These are phyloP conservation scores for Vitis cinerea DNA, from an alignment of 164 flowering plant genomes.

Conservation along the genomic window DNA sequence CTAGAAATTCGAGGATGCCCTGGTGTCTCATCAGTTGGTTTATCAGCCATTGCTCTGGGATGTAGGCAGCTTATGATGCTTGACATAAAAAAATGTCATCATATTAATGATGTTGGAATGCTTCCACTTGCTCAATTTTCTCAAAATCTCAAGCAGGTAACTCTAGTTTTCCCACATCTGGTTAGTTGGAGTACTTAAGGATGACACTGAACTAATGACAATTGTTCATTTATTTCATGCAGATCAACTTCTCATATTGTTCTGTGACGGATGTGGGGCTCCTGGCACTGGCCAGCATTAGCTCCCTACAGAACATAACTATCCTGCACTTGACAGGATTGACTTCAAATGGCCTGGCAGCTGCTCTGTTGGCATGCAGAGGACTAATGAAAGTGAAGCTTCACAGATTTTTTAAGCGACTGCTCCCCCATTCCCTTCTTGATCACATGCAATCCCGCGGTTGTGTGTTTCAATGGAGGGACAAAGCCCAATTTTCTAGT, in stretches of 20 bases:
- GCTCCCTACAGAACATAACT: slow-evolving; percentile 21
- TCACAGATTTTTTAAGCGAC: slow-evolving; percentile 18
- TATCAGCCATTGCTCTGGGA: slow-evolving; percentile 23
- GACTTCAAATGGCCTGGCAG: slow-evolving; percentile 25
- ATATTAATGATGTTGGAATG: slow-evolving; percentile 26
- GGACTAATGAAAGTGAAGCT: slow-evolving; percentile 26
- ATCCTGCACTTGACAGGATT: slow-evolving; percentile 26
- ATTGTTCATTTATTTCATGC: slow-evolving; percentile 4
- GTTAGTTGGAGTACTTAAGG: neutral
- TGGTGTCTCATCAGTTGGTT: slow-evolving; percentile 20
- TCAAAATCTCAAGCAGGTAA: slow-evolving; percentile 26
- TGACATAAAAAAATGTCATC: slow-evolving; percentile 29
- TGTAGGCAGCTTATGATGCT: slow-evolving; percentile 22
- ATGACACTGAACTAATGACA: neutral
- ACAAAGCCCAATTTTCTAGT: slow-evolving; percentile 7
- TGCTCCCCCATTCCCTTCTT: slow-evolving; percentile 17
- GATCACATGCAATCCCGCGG: slow-evolving; percentile 20
- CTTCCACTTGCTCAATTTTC: slow-evolving; percentile 21
- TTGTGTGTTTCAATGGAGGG: slow-evolving; percentile 29
- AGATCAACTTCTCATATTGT: slow-evolving; percentile 30
- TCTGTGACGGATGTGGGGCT: slow-evolving; percentile 26
- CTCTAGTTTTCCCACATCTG: neutral
- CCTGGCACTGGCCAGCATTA: slow-evolving; percentile 18
- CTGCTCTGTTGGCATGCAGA: slow-evolving; percentile 19
- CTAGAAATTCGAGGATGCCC: slow-evolving; percentile 29